Percentiles rank a stretch among this genome's conserved stretches.
These are phyloP conservation scores for Penicillium verrucosum DNA, from an alignment of 2,329 filamentous ascomycete species.

Conservation along the genomic window DNA sequence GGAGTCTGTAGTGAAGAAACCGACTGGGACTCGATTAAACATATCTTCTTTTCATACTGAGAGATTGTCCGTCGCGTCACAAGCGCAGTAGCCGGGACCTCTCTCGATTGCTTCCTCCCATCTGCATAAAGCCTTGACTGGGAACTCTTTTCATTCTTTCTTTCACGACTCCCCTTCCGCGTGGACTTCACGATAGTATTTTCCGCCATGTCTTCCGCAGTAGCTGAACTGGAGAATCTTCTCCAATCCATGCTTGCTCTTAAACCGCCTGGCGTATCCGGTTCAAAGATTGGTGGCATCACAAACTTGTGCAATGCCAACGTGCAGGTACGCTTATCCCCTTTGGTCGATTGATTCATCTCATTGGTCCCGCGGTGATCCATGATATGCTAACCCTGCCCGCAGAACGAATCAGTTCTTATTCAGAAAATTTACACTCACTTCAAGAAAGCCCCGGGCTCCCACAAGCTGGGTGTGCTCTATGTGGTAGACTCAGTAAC, in stretches of 20 bases:
- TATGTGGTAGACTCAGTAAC: conserved; percentile 99
- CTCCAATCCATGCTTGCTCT: conserved; percentile 87
- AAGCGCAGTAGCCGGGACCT: conserved; percentile 9
- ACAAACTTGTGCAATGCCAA: conserved; percentile 85
- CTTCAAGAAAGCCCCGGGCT: conserved; percentile 89
- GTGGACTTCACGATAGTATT: conserved; percentile 19
- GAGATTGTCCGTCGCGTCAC: not conserved
- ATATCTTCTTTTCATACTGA: conserved; percentile 15
- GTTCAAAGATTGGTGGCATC: conserved; percentile 83
- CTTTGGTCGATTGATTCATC: conserved; percentile 1
- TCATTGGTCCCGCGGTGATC: conserved; percentile 1
- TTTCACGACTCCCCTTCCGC: not conserved
- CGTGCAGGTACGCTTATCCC: conserved; percentile 66
- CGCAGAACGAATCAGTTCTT: conserved; percentile 86
- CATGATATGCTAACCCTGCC: conserved; percentile 25
- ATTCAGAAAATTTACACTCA: conserved; percentile 96
- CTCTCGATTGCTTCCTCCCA: conserved; percentile 10
- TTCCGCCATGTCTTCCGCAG: conserved; percentile 67
- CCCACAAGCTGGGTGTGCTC: conserved; percentile 97
- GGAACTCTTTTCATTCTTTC: not conserved
- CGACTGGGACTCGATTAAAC: conserved; percentile 26
- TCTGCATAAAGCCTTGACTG: conserved; percentile 3
- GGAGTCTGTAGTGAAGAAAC: conserved; percentile 41
- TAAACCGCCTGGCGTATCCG: conserved; percentile 91
- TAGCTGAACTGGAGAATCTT: conserved; percentile 85